Evolutionary conservation across 2,329 filamentous ascomycete species (phyloP).

Genomic region (Phaeoacremonium minimum): DNA sequence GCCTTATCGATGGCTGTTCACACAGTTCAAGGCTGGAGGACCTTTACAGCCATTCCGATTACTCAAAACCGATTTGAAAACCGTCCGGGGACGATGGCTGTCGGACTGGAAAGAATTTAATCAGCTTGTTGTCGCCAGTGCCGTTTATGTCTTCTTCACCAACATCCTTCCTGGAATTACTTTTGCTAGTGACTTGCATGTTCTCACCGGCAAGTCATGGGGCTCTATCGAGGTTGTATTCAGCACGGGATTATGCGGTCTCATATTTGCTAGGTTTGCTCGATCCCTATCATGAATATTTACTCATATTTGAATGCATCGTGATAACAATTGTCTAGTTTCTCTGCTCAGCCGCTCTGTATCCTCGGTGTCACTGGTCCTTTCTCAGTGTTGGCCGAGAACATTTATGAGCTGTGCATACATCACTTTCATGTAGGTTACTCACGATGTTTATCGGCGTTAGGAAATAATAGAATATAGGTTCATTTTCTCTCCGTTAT

Average conservation of each 20-base stretch:
- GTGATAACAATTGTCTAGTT: conserved; percentile 24
- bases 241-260: conserved; percentile 59
- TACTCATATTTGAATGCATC: too few species aligned
- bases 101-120: conserved; percentile 59
- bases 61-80: conserved; percentile 41
- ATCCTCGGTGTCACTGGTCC: conserved; percentile 64
- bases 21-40: conserved; percentile 23
- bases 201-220: conserved; percentile 58
- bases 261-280: conserved; percentile 53
- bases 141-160: conserved; percentile 64
- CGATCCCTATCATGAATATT: not conserved
- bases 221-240: conserved; percentile 65
- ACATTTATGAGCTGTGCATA: conserved; percentile 55
- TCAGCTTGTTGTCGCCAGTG: conserved; percentile 58
- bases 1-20: too few species aligned
- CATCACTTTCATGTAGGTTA: conserved; percentile 45
- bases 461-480: too few species aligned
- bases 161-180: conserved; percentile 64
- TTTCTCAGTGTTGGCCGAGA: conserved; percentile 63
- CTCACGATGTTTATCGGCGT: not conserved
- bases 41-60: conserved; percentile 48
- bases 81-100: conserved; percentile 38
- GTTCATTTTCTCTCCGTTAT: conserved; percentile 62
- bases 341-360: conserved; percentile 59
- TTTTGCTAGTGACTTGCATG: conserved; percentile 61